Evolutionary conservation across 345 rosid genomes (phyloP), one percentile per base, ranked within the genome.

Genomic region (Melaleuca alternifolia): DNA sequence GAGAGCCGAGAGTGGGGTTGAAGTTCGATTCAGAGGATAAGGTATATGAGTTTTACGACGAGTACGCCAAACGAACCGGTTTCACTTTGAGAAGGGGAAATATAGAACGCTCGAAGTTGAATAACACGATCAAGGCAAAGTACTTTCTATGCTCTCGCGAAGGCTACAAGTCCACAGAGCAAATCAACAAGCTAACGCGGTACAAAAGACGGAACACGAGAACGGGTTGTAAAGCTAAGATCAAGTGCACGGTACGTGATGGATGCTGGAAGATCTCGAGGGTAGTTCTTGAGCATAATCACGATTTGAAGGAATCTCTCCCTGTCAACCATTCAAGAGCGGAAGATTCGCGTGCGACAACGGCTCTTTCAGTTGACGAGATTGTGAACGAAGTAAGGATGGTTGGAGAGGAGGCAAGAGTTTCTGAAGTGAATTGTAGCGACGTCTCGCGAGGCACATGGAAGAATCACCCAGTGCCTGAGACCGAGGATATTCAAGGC

Each of bases 261-360:
- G 30, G 33, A 24, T n/a, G 3, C 0, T 24, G 33, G 33, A n/a
- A 1, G 33, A 59, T 59, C 71, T 57, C 62, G 12, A 24, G 24
- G 62, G 62, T 24, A 1, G 62, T 56, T 24, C 62, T 56, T 2
- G 14, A 0, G 62, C 61, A 56, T 26, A 59, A 5, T 59, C 33
- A 57, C 15, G 28, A 3, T 23, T n/a, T 24, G 30, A 11, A 24
- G 62, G 28, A 30, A 57, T 26, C 6, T 57, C 6, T 26, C 30
- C 2, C 7, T 2, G n/a, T 5, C 13, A 1, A 7, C 62, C n/a
- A 21, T 0, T n/a, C 14, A 11, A 12, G 33, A n/a, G 33, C 3
- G 15, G 65, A 59, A 59, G 33, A 26, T 28, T 59, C 7, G 30
- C 14, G 14, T 6, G 65, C 33, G 10, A 59, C 33, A 12, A 5